A percentile compares a stretch with the other conserved stretches of the same genome.
Conservation (phyloP, 2,329 filamentous ascomycete genomes). For the Lecanicillium sp. region DNA sequence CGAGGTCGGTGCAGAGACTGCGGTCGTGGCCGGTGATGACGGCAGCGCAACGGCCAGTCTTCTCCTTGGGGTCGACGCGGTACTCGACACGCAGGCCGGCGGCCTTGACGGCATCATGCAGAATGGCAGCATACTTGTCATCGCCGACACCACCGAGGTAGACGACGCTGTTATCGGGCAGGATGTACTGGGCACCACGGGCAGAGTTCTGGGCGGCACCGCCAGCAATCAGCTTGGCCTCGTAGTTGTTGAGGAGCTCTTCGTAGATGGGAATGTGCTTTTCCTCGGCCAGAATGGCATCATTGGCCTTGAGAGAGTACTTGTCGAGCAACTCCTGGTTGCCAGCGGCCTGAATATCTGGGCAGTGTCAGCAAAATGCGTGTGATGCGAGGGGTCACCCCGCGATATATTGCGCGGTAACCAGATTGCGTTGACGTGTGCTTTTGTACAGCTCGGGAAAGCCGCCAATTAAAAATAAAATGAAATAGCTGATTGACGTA, state of each 20-base stretch:
- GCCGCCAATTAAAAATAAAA: slow-evolving; percentile 5
- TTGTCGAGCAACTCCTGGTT: slow-evolving; percentile 80
- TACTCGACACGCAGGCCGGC: slow-evolving; percentile 92
- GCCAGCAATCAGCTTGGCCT: slow-evolving; percentile 90
- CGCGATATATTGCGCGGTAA: too few relatives aligned
- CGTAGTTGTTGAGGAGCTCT: slow-evolving; percentile 84
- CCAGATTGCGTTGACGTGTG: too few relatives aligned
- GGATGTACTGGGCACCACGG: slow-evolving; percentile 91
- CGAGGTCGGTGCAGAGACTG: slow-evolving; percentile 89
- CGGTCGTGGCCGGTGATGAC: slow-evolving; percentile 96
- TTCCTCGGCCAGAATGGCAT: slow-evolving; percentile 91
- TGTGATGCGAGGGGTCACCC: too few relatives aligned
- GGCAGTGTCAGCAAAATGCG: slow-evolving; percentile 8
- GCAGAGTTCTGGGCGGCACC: slow-evolving; percentile 97
- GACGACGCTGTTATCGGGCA: slow-evolving; percentile 79
- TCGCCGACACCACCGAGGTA: slow-evolving; percentile 91
- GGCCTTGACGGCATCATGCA: slow-evolving; percentile 76
- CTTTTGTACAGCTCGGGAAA: too few relatives aligned
- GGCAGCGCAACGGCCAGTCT: slow-evolving; percentile 90
- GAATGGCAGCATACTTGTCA: slow-evolving; percentile 89
- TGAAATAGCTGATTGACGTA: slow-evolving; percentile 30
- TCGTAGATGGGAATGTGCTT: slow-evolving; percentile 88
- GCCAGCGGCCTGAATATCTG: slow-evolving; percentile 86
- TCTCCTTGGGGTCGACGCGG: slow-evolving; percentile 73
- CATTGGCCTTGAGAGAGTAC: slow-evolving; percentile 90